Evolutionary conservation across 352 stramenopile genomes (phyloP).

Genomic region (Stramenopiles sp.): DNA sequence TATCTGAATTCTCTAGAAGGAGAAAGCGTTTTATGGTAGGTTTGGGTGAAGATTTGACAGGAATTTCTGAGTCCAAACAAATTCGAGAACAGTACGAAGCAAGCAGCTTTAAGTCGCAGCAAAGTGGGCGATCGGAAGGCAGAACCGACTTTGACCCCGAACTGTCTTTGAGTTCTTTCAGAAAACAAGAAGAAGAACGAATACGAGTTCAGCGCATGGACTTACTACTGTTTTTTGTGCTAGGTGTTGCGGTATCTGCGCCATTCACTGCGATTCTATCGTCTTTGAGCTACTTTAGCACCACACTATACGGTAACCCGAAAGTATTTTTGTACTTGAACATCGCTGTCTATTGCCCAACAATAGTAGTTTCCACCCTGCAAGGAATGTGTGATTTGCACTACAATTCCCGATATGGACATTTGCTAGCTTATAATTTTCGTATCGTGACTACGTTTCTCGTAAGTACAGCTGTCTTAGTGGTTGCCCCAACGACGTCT

Average conservation of each 20-base stretch:
- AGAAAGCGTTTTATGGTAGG: background rate
- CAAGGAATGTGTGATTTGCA: background rate
- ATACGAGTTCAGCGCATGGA: background rate
- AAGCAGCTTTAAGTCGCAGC: too few species aligned
- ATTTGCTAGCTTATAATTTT: background rate
- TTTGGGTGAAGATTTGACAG: background rate
- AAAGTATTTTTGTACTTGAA: slow-evolving; percentile 6
- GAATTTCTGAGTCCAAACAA: background rate
- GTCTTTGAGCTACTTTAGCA: background rate
- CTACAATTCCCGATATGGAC: background rate
- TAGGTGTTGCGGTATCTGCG: background rate
- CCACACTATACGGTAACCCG: background rate
- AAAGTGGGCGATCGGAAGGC: too few species aligned
- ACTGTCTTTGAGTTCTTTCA: background rate
- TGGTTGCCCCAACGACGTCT: background rate
- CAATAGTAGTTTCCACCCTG: background rate
- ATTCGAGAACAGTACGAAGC: too few species aligned
- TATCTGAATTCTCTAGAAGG: background rate
- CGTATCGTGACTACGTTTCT: background rate
- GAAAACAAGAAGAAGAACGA: background rate
- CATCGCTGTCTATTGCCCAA: background rate
- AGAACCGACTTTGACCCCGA: too few species aligned
- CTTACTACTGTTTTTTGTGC: background rate
- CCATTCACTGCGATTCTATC: background rate
- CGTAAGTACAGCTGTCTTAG: background rate